Evolutionary conservation across 75 land plant genomes (phyloP), one percentile per base, ranked within the genome.

Genomic region (Picea sitchensis): DNA sequence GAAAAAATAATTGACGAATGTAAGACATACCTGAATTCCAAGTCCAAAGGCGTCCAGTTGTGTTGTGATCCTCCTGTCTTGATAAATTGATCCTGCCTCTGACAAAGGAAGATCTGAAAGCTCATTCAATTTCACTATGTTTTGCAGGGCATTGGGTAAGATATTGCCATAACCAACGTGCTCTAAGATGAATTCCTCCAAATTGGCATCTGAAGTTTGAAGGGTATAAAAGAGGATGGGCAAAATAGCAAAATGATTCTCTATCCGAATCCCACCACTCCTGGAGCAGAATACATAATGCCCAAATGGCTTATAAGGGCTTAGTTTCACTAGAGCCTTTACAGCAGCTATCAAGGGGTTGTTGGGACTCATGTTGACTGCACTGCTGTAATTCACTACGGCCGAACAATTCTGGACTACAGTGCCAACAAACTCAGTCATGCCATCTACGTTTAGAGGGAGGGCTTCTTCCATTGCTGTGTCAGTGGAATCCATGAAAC

Each of bases 261-360:
- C 81, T n/a, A 83, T 18, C 3, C 81, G 58, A 9, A 82, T 13
- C 36, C 74, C 63, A 14, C 86, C 91, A 64, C 71, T 65, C 2
- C 79, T 73, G 13, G 78, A 79, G 73, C 60, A 78, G 76, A 91
- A 88, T 17, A 83, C 75, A 79, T 77, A 90, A 0, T 73, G 82
- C 12, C 94, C 94, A 77, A 84, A 86, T 14, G 94, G 90, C 56
- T 86, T 82, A 65, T 88, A 92, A 38, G 94, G 90, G 82, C 90
- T 84, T 0, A 86, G 77, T 73, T 78, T 82, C 54, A 84, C 44
- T 4, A 90, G 81, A 59, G 59, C 60, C 14, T 80, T 5, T 23
- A 85, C 17, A 2, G 86, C 81, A 38, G 83, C 87, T 56, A 88
- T 51, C 23, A 90, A 67, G 18, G 64, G n/a, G 57, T 83, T 92